Evolutionary conservation across 164 flowering plant species (phyloP).

Genomic region (Santalum album): DNA sequence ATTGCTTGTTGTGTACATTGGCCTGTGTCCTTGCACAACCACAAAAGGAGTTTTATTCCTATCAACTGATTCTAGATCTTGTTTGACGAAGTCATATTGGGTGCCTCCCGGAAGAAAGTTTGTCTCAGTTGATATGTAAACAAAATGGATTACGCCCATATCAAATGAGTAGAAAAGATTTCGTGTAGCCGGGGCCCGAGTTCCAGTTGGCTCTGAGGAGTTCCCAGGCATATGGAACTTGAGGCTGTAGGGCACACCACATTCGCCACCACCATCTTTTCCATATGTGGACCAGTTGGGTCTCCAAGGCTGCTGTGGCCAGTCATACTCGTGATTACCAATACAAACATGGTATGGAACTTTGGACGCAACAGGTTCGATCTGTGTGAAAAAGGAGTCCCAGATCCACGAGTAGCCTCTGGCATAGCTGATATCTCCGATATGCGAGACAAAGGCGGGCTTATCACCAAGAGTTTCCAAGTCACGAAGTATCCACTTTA

Average conservation of each 20-base stretch:
- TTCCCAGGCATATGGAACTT: constrained; percentile 93
- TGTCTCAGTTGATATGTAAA: constrained; percentile 94
- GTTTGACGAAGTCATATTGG: constrained; percentile 65
- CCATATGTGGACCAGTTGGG: constrained; percentile 77
- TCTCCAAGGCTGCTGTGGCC: constrained; percentile 92
- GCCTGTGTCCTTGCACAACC: constrained; percentile 94
- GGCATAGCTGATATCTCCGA: constrained; percentile 97
- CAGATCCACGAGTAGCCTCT: constrained; percentile 94
- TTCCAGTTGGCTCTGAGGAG: constrained; percentile 72
- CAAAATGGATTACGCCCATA: constrained; percentile 71
- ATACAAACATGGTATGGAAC: constrained; percentile 92
- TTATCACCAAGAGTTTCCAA: constrained; percentile 76
- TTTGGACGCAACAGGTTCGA: constrained; percentile 79
- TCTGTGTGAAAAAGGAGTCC: constrained; percentile 82
- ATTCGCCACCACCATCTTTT: constrained; percentile 94
- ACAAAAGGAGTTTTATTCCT: constrained; percentile 74
- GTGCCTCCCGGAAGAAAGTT: constrained; percentile 75
- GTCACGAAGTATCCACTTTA: constrained; percentile 89
- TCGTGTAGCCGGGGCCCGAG: constrained; percentile 59
- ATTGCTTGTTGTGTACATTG: constrained; percentile 93
- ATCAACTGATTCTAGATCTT: constrained; percentile 64
- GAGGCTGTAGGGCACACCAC: constrained; percentile 93
- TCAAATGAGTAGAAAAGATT: constrained; percentile 82
- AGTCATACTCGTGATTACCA: constrained; percentile 96
- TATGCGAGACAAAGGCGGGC: constrained; percentile 80